Conservation (phyloP, 192 early-diverging fungal species). For the Phlyctochytrium bullatum region DNA sequence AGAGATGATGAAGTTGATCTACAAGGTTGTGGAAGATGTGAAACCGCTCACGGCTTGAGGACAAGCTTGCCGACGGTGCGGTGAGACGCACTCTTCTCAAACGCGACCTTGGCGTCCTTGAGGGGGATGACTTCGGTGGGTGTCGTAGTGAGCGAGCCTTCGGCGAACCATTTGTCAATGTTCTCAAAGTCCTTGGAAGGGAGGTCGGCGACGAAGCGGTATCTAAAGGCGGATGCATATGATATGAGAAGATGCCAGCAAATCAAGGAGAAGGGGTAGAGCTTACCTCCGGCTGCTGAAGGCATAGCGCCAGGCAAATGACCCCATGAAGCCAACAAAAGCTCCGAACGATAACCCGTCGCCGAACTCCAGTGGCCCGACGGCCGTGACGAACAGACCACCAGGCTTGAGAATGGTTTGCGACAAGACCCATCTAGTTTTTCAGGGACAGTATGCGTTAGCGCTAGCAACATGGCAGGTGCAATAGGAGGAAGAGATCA, state of each 20-base stretch:
- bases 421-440: constrained; percentile 14
- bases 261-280: neutral
- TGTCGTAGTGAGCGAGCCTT: constrained; percentile 10
- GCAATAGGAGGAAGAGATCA: neutral
- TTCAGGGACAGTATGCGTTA: neutral
- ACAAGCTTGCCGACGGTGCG: constrained; percentile 29
- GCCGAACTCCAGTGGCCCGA: constrained; percentile 6
- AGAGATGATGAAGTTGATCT: no score
- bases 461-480: neutral
- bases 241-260: neutral
- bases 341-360: neutral
- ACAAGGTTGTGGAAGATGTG: no score
- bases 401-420: constrained; percentile 21
- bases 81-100: constrained; percentile 14
- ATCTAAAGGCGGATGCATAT: neutral
- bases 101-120: constrained; percentile 17
- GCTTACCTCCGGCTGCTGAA: neutral
- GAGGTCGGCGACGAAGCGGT: constrained; percentile 15
- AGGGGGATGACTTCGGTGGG: constrained; percentile 7
- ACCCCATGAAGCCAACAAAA: constrained; percentile 4
- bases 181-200: constrained; percentile 14
- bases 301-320: constrained; percentile 1
- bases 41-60: constrained; percentile 11
- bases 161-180: constrained; percentile 16
- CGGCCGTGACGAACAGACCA: constrained; percentile 21